Percentiles rank a stretch among this genome's conserved stretches.
Evolutionary conservation across 768 basidiomycete species (phyloP).

Genomic region (Collybiopsis confluens): DNA sequence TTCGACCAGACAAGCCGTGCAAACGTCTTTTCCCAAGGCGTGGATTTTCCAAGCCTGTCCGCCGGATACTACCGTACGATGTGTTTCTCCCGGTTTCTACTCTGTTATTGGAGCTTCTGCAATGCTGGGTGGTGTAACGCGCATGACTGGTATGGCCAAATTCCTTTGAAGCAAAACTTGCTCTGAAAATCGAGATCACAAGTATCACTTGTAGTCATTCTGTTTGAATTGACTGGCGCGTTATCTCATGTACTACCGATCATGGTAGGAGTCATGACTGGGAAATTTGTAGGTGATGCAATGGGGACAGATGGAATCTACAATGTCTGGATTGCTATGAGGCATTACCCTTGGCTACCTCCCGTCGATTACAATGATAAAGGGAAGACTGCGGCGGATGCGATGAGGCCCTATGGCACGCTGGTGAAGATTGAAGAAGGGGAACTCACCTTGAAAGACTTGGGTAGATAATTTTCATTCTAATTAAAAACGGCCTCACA

Average conservation of each 20-base stretch:
- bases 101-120: constrained; percentile 74
- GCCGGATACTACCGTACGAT: constrained; percentile 62
- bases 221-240: constrained; percentile 80
- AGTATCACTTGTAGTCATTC: constrained; percentile 75
- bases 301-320: constrained; percentile 69
- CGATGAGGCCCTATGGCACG: constrained; percentile 52
- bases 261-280: constrained; percentile 75
- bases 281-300: constrained; percentile 76
- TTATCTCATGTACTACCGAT: constrained; percentile 79
- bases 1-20: constrained; percentile 54
- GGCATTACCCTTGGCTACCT: constrained; percentile 67
- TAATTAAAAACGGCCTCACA: too few species aligned
- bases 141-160: constrained; percentile 60
- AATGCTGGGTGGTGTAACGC: constrained; percentile 71
- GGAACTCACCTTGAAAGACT: constrained; percentile 39
- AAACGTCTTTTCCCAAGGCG: constrained; percentile 60
- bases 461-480: constrained; percentile 30
- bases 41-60: constrained; percentile 73
- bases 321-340: constrained; percentile 67
- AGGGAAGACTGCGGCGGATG: constrained; percentile 55
- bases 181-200: constrained; percentile 1
- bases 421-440: constrained; percentile 53
- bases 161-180: not conserved
- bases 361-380: constrained; percentile 61
- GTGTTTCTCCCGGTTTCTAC: constrained; percentile 74